A percentile compares a stretch with the other conserved stretches of the same genome.
Conservation (phyloP, 352 stramenopile genomes). For the Aphanomyces stellatus region DNA sequence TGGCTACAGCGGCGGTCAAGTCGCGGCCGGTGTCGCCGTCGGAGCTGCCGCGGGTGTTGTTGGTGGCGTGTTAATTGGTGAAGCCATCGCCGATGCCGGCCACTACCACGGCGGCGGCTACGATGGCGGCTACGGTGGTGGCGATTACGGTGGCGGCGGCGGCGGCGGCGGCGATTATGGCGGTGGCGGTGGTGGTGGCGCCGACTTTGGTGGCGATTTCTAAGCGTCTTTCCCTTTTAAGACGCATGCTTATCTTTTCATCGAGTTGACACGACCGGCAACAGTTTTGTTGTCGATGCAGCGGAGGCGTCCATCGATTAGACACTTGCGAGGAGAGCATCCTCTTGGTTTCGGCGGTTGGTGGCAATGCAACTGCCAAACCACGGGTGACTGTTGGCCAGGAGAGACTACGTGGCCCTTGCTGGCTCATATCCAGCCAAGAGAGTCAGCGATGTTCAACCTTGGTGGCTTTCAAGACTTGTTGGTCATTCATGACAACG, state of each 20-base stretch:
- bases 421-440: no score
- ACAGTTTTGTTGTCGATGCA: not conserved
- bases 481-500: no score
- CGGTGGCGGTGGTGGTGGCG: not conserved
- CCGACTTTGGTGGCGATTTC: slow-evolving; percentile 10
- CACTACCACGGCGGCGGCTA: not conserved
- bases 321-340: no score
- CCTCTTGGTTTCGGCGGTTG: not conserved
- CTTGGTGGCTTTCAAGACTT: no score
- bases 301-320: no score
- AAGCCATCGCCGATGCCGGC: slow-evolving; percentile 3
- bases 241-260: not conserved
- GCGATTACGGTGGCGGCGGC: no score
- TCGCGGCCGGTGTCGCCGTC: slow-evolving; percentile 6
- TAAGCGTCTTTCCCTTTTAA: not conserved
- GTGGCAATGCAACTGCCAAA: not conserved
- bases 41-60: slow-evolving; percentile 2
- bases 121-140: not conserved
- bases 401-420: no score
- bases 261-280: not conserved
- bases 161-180: no score
- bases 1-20: not conserved
- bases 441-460: no score
- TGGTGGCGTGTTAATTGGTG: slow-evolving; percentile 6
- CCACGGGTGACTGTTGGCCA: no score